Evolutionary conservation across 495 filamentous ascomycete genomes (phyloP), one percentile per base, ranked within the genome.

Genomic region (Glonium stellatum): DNA sequence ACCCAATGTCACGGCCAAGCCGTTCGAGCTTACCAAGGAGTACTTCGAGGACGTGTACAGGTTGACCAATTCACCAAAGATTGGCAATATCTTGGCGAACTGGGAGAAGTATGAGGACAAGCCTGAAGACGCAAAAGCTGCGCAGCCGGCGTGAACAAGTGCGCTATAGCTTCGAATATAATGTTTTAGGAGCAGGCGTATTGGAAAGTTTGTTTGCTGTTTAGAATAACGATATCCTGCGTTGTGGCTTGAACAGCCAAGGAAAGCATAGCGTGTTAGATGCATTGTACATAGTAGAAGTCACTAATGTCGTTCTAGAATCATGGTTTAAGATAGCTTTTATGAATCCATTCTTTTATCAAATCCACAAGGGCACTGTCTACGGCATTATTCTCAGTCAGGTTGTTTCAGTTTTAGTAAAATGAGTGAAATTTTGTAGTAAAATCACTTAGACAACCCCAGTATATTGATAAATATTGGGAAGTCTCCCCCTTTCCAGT

Each of bases 41-140:
- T 98, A 98, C 77, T 98, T 98, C 73, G 92, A 98, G 79, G 92
- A 97, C 69, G 93, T 98, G 23, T 97, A 96, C 76, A 80, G 81
- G 37, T 78, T 98, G 65, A 98, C 93, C 5, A 97, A 90, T 71
- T 92, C 87, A 5, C 93, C 93, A 44, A 86, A 87, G 73, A 97
- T 98, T 67, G 90, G 87, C 35, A 80, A 88, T 60, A 86, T 98
- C 63, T 72, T 98, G 68, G 90, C 89, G 46, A 96, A 97, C 70
- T 87, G 84, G 84, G 83, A 85, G 22, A 83, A 79, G 70, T 87
- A 84, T 70, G 82, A 85, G 69, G 77, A 79, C 59, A 78, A 70
- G 46, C 48, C 48, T 25, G 69, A 69, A 41, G 67, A 67, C 52
- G 22, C 47, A 23, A 61, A 65, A 52, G 54, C 37, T 23, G 59